A percentile compares a stretch with the other conserved stretches of the same genome.
Evolutionary conservation across 805 yeast species (phyloP).

Genomic region (Wickerhamomyces subpelliculosus): DNA sequence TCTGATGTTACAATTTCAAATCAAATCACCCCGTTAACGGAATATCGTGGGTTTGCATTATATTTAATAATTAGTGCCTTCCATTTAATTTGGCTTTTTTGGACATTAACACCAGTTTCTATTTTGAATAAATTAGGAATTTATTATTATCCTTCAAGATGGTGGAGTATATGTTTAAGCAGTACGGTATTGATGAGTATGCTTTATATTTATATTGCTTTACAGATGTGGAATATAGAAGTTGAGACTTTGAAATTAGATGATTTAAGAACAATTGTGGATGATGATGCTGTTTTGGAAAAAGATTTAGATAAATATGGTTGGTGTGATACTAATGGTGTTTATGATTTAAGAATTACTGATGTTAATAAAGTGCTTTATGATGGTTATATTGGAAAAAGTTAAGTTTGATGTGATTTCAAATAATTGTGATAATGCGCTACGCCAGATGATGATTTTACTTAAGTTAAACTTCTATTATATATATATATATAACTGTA

Average conservation of each 20-base stretch:
- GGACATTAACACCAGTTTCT: conserved; percentile 72
- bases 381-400: conserved; percentile 7
- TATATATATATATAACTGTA: too few species aligned
- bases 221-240: conserved; percentile 73
- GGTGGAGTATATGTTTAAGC: conserved; percentile 87
- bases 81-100: conserved; percentile 49
- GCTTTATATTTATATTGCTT: conserved; percentile 64
- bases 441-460: too few species aligned
- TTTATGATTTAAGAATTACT: conserved; percentile 75
- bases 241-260: conserved; percentile 53
- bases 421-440: too few species aligned
- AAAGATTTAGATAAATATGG: conserved; percentile 30
- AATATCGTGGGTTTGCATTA: conserved; percentile 83
- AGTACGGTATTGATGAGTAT: conserved; percentile 61
- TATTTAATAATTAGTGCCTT: conserved; percentile 60
- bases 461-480: too few species aligned
- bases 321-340: conserved; percentile 67
- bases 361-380: conserved; percentile 64
- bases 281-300: conserved; percentile 39
- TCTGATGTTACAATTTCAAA: conserved; percentile 60
- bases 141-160: conserved; percentile 76
- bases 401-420: background rate
- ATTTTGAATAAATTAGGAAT: conserved; percentile 46
- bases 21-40: conserved; percentile 52
- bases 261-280: conserved; percentile 60